A percentile compares a stretch with the other conserved stretches of the same genome.
phyloP scores from a whole-genome alignment of 73 alveolate genomes.

The Stentor roeselii region DNA sequence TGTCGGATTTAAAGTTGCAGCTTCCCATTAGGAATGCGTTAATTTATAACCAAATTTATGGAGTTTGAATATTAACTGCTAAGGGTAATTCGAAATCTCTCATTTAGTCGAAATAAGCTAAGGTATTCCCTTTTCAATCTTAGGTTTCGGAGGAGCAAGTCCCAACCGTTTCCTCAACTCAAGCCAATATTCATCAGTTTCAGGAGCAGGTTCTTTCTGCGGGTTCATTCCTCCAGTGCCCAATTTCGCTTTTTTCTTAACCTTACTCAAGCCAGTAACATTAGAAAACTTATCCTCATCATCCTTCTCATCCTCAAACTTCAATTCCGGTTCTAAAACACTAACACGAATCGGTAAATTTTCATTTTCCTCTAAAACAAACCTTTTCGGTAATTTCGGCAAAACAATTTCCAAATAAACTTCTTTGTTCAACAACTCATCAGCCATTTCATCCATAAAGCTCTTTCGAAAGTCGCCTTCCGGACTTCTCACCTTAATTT shows the following conservation, averaged over 20 bases:
- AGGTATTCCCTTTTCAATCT: too few species aligned
- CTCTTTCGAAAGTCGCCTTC: constrained; percentile 58
- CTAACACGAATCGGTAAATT: constrained; percentile 55
- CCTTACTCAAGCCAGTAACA: constrained; percentile 17
- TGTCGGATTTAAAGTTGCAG: too few species aligned
- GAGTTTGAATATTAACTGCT: too few species aligned
- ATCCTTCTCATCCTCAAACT: constrained; percentile 48
- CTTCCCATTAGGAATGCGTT: too few species aligned
- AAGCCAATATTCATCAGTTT: constrained; percentile 23
- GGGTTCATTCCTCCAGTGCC: constrained; percentile 28
- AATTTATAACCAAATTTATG: too few species aligned
- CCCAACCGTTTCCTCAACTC: constrained; percentile 5
- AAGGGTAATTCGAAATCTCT: too few species aligned
- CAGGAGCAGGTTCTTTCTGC: constrained; percentile 19
- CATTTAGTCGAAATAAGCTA: too few species aligned
- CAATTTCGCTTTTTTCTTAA: constrained; percentile 13
- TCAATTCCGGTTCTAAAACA: constrained; percentile 43
- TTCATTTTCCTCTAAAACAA: constrained; percentile 68
- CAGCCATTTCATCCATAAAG: constrained; percentile 86
- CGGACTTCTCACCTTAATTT: constrained; percentile 62
- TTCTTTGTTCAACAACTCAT: constrained; percentile 69
- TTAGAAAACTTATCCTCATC: constrained; percentile 33
- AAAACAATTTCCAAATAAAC: constrained; percentile 61
- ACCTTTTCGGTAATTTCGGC: constrained; percentile 74
- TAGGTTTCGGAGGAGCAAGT: constrained; percentile 18